Base-by-base conservation (phyloP, 2,329 filamentous ascomycete species). In the Paraphaeosphaeria minitans region DNA sequence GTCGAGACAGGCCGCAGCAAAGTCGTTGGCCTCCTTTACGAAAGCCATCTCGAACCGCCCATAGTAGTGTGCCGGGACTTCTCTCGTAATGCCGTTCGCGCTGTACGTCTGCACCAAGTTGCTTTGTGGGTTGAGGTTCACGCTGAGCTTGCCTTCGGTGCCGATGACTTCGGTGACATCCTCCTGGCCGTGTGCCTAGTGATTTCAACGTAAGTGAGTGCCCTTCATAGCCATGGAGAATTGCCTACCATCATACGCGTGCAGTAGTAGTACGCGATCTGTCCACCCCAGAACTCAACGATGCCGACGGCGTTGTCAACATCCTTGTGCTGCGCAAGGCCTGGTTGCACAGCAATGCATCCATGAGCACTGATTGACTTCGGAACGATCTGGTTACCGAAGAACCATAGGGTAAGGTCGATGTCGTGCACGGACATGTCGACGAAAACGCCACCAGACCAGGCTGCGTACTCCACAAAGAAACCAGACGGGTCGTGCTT, bases 361-460 rank as follows among this genome's bases (percentile, higher is more conserved):
- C 78, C 78, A 27, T 73, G 60, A 2, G 77, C 78, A 47, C 71
- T 76, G 37, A 74, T 69, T 12, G 70, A 68, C 61, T 80, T 80
- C 19, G 76, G 72, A 4, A 71, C 65, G 13, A 73, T 62, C 35
- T 73, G 64, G 21, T 75, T 69, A 16, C 75, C 75, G 42, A 81
- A 74, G 63, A 77, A 81, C 66, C 69, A 79, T 1, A 81, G 65
- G 0, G 74, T 74, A 0, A 81, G 69, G 58, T 82, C 80, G 56
- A 81, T 79, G 57, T 81, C 79, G 58, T 82, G 79, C 41, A 81
- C 76, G 42, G 70, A 64, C 59, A 73, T 77, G 63, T 82, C 79
- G 27, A 82, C 75, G 59, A 82, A 81, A 27, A 81, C 77, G 29
- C 79, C 79, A 29, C 79, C 78, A 53, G 73, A 78, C 57, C 66